Conservation (phyloP, 805 yeast genomes). For the Ogataea glucozyma region DNA sequence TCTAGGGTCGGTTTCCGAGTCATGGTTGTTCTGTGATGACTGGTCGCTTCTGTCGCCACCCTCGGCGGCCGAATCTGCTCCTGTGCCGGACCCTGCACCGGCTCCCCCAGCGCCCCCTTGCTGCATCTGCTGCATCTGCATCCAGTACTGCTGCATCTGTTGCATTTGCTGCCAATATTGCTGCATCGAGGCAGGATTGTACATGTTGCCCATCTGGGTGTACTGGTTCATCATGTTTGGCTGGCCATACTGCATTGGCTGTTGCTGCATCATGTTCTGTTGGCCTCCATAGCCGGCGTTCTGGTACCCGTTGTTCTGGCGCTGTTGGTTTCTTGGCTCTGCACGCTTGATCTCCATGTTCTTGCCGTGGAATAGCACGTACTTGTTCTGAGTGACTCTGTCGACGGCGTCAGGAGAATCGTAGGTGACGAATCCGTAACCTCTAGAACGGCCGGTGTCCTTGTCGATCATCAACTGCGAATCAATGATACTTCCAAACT, state of each 20-base stretch:
- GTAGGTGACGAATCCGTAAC: slow-evolving; percentile 95
- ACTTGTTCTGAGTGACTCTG: slow-evolving; percentile 77
- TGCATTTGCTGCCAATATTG: slow-evolving; percentile 65
- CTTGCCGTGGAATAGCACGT: slow-evolving; percentile 81
- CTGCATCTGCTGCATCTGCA: slow-evolving; percentile 38
- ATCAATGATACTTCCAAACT: slow-evolving; percentile 89
- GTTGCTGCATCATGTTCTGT: slow-evolving; percentile 30
- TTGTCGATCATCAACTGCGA: slow-evolving; percentile 97
- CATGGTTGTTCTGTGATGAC: slow-evolving; percentile 8
- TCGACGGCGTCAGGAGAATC: slow-evolving; percentile 95
- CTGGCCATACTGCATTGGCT: slow-evolving; percentile 33
- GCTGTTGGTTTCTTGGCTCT: slow-evolving; percentile 74
- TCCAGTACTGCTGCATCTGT: slow-evolving; percentile 46
- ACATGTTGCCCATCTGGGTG: slow-evolving; percentile 36
- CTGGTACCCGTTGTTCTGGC: slow-evolving; percentile 39
- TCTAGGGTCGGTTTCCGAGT: slow-evolving; percentile 11
- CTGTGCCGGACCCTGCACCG: slow-evolving; percentile 8
- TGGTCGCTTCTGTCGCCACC: slow-evolving; percentile 4
- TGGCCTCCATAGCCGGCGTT: slow-evolving; percentile 22
- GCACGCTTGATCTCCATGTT: slow-evolving; percentile 83
- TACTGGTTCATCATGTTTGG: slow-evolving; percentile 34
- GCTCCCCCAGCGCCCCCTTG: slow-evolving; percentile 18
- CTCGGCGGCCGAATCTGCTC: too few relatives aligned
- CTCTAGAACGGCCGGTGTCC: slow-evolving; percentile 95
- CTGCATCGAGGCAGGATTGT: slow-evolving; percentile 35